These are phyloP conservation scores for Albugo laibachii DNA, from an alignment of 352 stramenopile genomes.

Conservation along the genomic window DNA sequence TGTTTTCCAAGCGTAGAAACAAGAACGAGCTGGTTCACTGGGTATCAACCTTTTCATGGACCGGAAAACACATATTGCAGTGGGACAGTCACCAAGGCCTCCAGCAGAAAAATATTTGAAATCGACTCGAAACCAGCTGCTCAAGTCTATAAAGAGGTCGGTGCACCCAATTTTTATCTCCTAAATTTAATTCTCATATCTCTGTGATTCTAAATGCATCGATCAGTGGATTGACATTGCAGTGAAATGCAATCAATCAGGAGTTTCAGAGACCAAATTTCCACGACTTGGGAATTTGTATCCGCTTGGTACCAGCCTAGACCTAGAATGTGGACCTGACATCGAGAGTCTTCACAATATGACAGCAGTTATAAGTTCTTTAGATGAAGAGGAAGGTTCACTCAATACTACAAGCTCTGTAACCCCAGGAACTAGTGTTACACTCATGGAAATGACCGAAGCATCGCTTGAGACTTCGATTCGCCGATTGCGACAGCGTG, in stretches of 20 bases:
- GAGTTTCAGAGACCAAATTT: constrained; percentile 46
- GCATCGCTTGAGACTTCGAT: constrained; percentile 14
- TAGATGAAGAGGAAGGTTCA: constrained; percentile 59
- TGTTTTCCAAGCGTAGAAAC: constrained; percentile 78
- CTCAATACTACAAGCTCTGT: constrained; percentile 66
- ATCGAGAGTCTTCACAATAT: constrained; percentile 37
- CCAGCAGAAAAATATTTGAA: constrained; percentile 69
- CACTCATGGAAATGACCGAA: constrained; percentile 41
- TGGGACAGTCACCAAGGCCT: constrained; percentile 65
- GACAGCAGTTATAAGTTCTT: constrained; percentile 69
- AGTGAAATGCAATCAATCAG: constrained; percentile 60
- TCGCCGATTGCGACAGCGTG: constrained; percentile 67
- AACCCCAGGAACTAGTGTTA: constrained; percentile 49
- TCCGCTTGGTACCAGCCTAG: constrained; percentile 56
- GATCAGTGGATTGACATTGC: constrained; percentile 14
- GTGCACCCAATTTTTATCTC: not conserved
- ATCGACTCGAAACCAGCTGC: constrained; percentile 69
- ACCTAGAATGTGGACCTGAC: not conserved
- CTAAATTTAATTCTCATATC: no score
- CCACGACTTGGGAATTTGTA: constrained; percentile 66
- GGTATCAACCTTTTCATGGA: constrained; percentile 36
- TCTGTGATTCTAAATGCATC: not conserved
- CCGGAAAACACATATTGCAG: constrained; percentile 54
- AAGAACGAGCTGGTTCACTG: constrained; percentile 73
- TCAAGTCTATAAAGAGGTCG: constrained; percentile 45